Evolutionary conservation across 2,329 filamentous ascomycete species (phyloP).

Genomic region (Xylaria sp.): DNA sequence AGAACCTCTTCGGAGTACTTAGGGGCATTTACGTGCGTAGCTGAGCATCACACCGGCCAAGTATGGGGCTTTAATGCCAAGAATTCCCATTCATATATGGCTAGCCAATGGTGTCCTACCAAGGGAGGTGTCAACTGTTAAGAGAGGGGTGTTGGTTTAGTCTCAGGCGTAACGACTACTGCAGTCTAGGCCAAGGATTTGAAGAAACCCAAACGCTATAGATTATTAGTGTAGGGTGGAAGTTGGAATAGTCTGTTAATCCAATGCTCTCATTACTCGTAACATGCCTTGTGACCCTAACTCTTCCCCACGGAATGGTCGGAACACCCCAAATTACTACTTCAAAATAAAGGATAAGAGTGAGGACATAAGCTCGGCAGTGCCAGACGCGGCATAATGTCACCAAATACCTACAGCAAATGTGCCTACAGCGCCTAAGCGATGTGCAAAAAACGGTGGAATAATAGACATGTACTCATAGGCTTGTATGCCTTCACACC

Average conservation of each 20-base stretch:
- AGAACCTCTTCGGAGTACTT: slow-evolving; percentile 3
- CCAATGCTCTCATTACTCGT: not conserved
- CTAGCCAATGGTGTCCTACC: slow-evolving; percentile 14
- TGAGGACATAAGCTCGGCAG: not conserved
- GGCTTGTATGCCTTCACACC: not conserved
- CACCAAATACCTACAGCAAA: not conserved
- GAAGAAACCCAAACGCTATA: slow-evolving; percentile 4
- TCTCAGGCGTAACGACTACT: slow-evolving; percentile 5
- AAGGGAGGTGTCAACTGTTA: not conserved
- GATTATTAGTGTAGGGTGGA: not conserved
- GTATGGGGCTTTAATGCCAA: slow-evolving; percentile 15
- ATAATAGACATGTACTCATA: not conserved
- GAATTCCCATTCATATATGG: not conserved
- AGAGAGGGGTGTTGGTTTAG: slow-evolving; percentile 8
- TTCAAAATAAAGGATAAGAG: not conserved
- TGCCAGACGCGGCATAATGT: not conserved
- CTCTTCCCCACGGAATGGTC: not conserved
- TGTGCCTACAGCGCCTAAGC: not conserved
- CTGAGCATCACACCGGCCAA: not conserved
- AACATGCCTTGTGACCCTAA: not conserved
- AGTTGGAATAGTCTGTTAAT: slow-evolving; percentile 6
- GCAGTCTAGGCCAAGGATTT: not conserved
- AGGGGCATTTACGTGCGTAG: not conserved
- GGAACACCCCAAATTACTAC: not conserved
- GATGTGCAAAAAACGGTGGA: too few species aligned